A percentile compares a stretch with the other conserved stretches of the same genome.
Evolutionary conservation across 140 eudicot species (phyloP).

Genomic region (Eryngium alpinum): DNA sequence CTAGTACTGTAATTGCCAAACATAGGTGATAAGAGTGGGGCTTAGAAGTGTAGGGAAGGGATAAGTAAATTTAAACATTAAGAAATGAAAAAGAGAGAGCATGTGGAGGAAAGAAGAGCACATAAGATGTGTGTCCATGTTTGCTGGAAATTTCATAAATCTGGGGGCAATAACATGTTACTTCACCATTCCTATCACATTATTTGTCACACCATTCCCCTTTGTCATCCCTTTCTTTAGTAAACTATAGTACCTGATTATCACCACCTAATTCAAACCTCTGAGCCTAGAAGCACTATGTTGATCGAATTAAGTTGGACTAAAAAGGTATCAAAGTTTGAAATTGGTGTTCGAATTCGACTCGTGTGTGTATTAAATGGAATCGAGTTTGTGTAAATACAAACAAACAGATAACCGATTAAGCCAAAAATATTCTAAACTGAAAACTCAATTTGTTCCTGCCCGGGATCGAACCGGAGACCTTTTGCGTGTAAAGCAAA

Average conservation of each 20-base stretch:
- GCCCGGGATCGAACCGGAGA: conserved; percentile 30
- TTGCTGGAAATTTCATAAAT: not conserved
- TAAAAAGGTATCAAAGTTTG: too few species aligned
- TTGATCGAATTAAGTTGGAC: too few species aligned
- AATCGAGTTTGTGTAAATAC: too few species aligned
- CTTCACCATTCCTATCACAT: conserved; percentile 4
- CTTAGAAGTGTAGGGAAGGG: not conserved
- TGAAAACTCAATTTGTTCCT: too few species aligned
- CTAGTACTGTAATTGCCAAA: not conserved
- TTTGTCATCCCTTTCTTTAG: too few species aligned
- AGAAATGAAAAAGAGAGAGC: not conserved
- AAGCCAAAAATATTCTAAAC: too few species aligned
- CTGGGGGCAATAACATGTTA: conserved; percentile 11
- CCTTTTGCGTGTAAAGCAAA: conserved; percentile 33
- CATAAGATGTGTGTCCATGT: conserved; percentile 5
- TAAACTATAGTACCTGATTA: too few species aligned
- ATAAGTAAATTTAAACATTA: not conserved
- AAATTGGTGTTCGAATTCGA: too few species aligned
- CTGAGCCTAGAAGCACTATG: too few species aligned
- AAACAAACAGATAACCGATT: too few species aligned
- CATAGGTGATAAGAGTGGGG: not conserved
- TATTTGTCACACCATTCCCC: not conserved
- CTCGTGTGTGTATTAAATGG: too few species aligned
- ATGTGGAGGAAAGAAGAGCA: conserved; percentile 4
- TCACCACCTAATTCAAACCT: too few species aligned